Evolutionary conservation across 805 yeast genomes (phyloP), one percentile per base, ranked within the genome.

Genomic region (Yarrowia hollandica): DNA sequence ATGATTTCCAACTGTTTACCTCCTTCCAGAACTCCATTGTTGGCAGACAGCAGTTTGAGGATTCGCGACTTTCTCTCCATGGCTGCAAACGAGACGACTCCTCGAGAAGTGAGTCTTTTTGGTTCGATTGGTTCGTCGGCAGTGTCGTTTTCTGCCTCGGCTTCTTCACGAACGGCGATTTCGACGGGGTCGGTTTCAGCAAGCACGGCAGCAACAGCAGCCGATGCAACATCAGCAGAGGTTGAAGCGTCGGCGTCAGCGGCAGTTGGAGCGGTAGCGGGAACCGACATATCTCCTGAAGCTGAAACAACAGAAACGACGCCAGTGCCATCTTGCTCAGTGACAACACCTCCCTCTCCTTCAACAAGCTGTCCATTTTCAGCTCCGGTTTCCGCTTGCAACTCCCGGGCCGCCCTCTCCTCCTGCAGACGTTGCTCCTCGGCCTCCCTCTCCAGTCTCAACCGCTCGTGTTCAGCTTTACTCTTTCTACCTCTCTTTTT

Each of bases 1-100:
- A 66, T 68, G 9, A 71, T 73, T 34, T 74, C 66, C 31, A 84
- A 71, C 9, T 67, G 71, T 14, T 64, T 66, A n/a, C 80, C 78
- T 0, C 79, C 72, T 23, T 74, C 74, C 5, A 76, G 63, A 2
- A 80, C 78, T 14, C 85, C 86, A 14, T 75, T 75, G 25, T 73
- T 65, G 25, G 77, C 75, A 5, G 71, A 69, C 5, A 83, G 63
- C 9, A 81, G 64, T 9, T 74, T 68, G 16, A 83, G 54, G 0
- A 82, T 66, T 0, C 77, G 77, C 11, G 73, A 69, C 41, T 75
- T 75, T 16, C 85, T 71, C 64, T 76, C 75, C 22, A 74, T 64
- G 1, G 79, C 71, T 42, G 77, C 78, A 61, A 81, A 69, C 2
- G 82, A 78, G 2, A 71, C 68, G 5, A 54, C 48, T 28, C 46